Evolutionary conservation across 2,329 filamentous ascomycete genomes (phyloP), one percentile per base, ranked within the genome.

Genomic region (Reticulascus tulasneorum): DNA sequence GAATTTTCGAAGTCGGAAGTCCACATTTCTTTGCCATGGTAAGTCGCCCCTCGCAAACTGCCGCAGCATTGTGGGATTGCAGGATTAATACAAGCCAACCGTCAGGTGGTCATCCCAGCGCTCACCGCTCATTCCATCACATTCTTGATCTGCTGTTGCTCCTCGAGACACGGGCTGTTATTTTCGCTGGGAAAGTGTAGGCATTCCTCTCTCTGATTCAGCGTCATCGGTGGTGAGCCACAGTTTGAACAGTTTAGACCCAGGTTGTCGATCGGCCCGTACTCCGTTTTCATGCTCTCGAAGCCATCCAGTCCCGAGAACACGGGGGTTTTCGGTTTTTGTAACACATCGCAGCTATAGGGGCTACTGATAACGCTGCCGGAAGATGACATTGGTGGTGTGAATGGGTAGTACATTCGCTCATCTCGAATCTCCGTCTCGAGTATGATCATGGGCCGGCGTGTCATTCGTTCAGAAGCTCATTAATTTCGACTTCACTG

Each of bases 351-450:
- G 56, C 74, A 83, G 61, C 75, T 83, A 45, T 84, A 84, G 33
- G 91, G 88, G 73, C 88, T 95, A 68, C 86, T 88, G 53, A 88
- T 84, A 38, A 78, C 81, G 71, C 89, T 95, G 48, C 85, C 84
- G 20, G 87, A 84, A 4, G 85, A 82, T 17, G 90, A 95, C 52
- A 96, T 74, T 29, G 89, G 85, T 31, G 90, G 90, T 15, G 90
- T 96, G 7, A 87, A 82, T 22, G 90, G 90, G 55, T 86, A 87
- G 63, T 82, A 86, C 47, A 79, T 75, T 50, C 83, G 78, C 20
- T 65, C 62, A 50, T 81, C 74, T 50, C 72, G 67, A 44, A 85
- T 76, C 50, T 89, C 83, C 12, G 86, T 87, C 61, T 94, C 85
- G 47, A 94, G 66, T 52, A 88, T 71, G 56, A 93, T 86, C 27